phyloP scores from a whole-genome alignment of 164 flowering plant species.

The Hamamelis virginiana region DNA sequence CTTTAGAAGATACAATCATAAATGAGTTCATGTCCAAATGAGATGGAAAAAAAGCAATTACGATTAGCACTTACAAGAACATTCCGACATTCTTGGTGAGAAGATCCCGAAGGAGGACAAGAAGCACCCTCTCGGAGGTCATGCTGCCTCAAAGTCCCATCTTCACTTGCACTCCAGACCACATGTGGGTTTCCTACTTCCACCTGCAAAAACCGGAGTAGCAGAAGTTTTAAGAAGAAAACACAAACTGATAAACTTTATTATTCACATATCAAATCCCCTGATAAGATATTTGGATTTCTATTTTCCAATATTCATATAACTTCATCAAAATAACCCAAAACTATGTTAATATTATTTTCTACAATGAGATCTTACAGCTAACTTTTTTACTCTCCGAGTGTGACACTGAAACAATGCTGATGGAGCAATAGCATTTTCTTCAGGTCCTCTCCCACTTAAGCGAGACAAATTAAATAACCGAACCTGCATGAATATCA shows the following conservation, averaged over 20 bases:
- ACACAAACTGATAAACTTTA: neutral
- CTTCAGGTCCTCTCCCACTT: slow-evolving; percentile 52
- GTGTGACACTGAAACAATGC: slow-evolving; percentile 83
- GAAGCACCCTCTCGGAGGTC: slow-evolving; percentile 87
- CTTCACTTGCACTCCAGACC: slow-evolving; percentile 99
- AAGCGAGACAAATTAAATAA: slow-evolving; percentile 67
- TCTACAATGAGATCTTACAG: slow-evolving; percentile 50
- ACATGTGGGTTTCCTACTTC: slow-evolving; percentile 95
- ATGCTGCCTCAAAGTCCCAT: slow-evolving; percentile 97
- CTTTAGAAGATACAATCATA: neutral
- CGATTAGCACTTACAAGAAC: slow-evolving; percentile 52
- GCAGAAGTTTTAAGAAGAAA: neutral
- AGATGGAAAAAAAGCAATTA: neutral
- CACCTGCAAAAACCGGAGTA: slow-evolving; percentile 47
- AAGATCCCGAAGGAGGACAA: slow-evolving; percentile 88
- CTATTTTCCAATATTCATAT: neutral
- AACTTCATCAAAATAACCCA: neutral
- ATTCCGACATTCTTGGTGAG: slow-evolving; percentile 86
- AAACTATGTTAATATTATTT: neutral
- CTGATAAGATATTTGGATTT: neutral
- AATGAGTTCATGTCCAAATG: neutral
- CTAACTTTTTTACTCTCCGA: slow-evolving; percentile 87
- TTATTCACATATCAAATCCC: neutral
- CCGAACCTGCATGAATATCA: slow-evolving; percentile 57
- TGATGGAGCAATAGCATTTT: slow-evolving; percentile 44